Percentiles rank a stretch among this genome's conserved stretches.
These are phyloP conservation scores for Sporisorium sorghi DNA, from an alignment of 1,284 basidiomycete species.

Conservation along the genomic window DNA sequence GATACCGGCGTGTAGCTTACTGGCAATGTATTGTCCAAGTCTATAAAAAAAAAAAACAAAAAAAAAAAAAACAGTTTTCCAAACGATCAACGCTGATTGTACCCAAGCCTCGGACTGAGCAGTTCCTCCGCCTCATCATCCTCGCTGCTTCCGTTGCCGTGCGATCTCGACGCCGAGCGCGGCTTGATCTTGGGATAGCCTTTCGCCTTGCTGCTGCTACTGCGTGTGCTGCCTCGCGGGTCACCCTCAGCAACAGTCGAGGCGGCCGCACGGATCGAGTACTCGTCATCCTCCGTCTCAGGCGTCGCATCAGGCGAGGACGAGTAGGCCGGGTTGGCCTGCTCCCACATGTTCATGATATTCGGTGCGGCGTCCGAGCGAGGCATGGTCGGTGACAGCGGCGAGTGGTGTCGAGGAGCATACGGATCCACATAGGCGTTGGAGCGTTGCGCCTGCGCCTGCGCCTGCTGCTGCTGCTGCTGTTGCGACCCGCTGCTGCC, in stretches of 20 bases:
- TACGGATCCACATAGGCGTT: conserved; percentile 41
- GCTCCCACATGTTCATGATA: conserved; percentile 38
- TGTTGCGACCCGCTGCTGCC: not conserved
- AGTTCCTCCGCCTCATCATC: conserved; percentile 44
- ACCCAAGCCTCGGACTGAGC: conserved; percentile 42
- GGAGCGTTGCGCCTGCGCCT: conserved; percentile 20
- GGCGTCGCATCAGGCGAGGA: conserved; percentile 31
- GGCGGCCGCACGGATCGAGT: conserved; percentile 40
- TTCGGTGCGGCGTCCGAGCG: conserved; percentile 21
- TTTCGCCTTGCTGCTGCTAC: conserved; percentile 21
- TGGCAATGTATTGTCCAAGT: conserved; percentile 15
- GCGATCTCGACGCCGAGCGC: conserved; percentile 19
- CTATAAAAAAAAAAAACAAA: conserved; percentile 3
- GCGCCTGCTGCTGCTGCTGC: too few relatives aligned
- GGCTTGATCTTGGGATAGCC: conserved; percentile 46
- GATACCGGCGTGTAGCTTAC: not conserved
- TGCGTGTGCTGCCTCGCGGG: conserved; percentile 8
- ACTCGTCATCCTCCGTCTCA: conserved; percentile 34
- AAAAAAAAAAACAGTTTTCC: too few relatives aligned
- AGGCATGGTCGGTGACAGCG: conserved; percentile 35
- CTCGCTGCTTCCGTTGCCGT: conserved; percentile 22
- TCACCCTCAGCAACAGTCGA: conserved; percentile 8
- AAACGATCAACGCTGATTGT: conserved; percentile 4
- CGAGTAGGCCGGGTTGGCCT: conserved; percentile 23
- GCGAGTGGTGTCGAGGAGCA: conserved; percentile 28